phyloP scores from a whole-genome alignment of 805 yeast species.

The Huiozyma naganishii region DNA sequence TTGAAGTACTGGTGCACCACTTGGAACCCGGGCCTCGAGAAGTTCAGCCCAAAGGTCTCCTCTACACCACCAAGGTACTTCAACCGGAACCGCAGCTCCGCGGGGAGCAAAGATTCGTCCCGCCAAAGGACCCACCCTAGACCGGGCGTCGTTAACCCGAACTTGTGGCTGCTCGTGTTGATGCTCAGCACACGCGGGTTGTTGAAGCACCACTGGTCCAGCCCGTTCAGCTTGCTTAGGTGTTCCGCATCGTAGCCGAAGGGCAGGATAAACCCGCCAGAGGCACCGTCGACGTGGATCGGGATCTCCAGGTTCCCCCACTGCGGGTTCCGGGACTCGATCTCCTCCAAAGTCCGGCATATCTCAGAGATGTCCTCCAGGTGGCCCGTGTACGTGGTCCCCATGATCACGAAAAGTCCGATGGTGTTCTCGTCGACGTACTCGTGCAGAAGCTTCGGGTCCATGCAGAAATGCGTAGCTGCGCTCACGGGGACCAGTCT shows the following conservation, averaged over 20 bases:
- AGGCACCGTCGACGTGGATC: slow-evolving; percentile 90
- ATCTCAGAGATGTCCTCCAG: slow-evolving; percentile 67
- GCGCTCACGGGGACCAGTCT: slow-evolving; percentile 58
- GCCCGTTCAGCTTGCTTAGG: slow-evolving; percentile 9
- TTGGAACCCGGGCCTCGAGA: slow-evolving; percentile 88
- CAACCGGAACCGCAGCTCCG: slow-evolving; percentile 62
- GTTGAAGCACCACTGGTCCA: slow-evolving; percentile 63
- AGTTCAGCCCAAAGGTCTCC: slow-evolving; percentile 76
- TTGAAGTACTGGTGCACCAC: slow-evolving; percentile 82
- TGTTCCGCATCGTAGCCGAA: slow-evolving; percentile 60
- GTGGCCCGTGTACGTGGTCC: slow-evolving; percentile 90
- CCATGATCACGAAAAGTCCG: slow-evolving; percentile 79
- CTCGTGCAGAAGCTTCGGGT: slow-evolving; percentile 46
- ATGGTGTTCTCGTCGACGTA: slow-evolving; percentile 83
- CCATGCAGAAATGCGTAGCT: slow-evolving; percentile 54
- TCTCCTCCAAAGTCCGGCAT: slow-evolving; percentile 53
- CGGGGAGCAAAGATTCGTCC: slow-evolving; percentile 51
- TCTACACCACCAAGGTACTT: slow-evolving; percentile 83
- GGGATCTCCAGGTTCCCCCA: slow-evolving; percentile 45
- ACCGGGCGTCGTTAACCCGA: slow-evolving; percentile 84
- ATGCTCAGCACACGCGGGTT: slow-evolving; percentile 69
- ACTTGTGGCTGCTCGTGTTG: slow-evolving; percentile 88
- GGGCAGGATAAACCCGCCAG: slow-evolving; percentile 86
- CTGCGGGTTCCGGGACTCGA: slow-evolving; percentile 32
- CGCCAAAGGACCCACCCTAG: slow-evolving; percentile 89